A percentile compares a stretch with the other conserved stretches of the same genome.
Conservation (phyloP, 129 eudicot genomes). For the Chrysanthemum lavandulifolium region DNA sequence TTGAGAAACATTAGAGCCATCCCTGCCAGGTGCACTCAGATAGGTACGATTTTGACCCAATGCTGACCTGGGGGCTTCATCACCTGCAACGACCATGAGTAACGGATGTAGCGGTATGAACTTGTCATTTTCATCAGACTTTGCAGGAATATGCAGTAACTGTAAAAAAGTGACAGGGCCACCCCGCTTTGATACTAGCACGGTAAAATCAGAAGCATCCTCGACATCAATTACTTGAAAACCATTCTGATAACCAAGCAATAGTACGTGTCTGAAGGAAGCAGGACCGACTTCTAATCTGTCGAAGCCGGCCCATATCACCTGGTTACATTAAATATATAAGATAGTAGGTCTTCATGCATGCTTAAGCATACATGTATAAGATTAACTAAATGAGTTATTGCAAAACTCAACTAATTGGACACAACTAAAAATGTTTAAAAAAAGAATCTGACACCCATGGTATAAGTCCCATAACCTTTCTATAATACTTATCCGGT, state of each 20-base stretch:
- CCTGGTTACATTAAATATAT: slow-evolving; percentile 34
- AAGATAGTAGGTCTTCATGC: slow-evolving; percentile 12
- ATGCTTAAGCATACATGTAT: slow-evolving; percentile 3
- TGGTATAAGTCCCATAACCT: not conserved
- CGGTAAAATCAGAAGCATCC: slow-evolving; percentile 50
- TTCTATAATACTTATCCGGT: not conserved
- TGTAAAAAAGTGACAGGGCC: slow-evolving; percentile 50
- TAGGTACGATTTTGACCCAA: slow-evolving; percentile 30
- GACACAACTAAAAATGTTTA: not conserved
- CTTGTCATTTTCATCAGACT: slow-evolving; percentile 35
- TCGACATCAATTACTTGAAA: slow-evolving; percentile 61
- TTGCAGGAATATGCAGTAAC: slow-evolving; percentile 43
- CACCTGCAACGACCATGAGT: slow-evolving; percentile 48
- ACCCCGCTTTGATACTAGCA: slow-evolving; percentile 51
- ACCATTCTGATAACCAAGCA: slow-evolving; percentile 59
- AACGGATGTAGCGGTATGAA: slow-evolving; percentile 42
- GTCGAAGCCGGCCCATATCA: slow-evolving; percentile 61
- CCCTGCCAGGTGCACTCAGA: slow-evolving; percentile 32
- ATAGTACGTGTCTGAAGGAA: slow-evolving; percentile 42
- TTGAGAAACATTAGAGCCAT: slow-evolving; percentile 29
- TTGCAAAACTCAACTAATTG: slow-evolving; percentile 2
- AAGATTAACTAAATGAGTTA: not conserved
- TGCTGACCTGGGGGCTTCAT: slow-evolving; percentile 32
- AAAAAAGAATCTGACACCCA: not conserved
- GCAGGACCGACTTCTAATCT: slow-evolving; percentile 40